Conservation (phyloP, 257 asterid genomes). For the Apocynum venetum region DNA sequence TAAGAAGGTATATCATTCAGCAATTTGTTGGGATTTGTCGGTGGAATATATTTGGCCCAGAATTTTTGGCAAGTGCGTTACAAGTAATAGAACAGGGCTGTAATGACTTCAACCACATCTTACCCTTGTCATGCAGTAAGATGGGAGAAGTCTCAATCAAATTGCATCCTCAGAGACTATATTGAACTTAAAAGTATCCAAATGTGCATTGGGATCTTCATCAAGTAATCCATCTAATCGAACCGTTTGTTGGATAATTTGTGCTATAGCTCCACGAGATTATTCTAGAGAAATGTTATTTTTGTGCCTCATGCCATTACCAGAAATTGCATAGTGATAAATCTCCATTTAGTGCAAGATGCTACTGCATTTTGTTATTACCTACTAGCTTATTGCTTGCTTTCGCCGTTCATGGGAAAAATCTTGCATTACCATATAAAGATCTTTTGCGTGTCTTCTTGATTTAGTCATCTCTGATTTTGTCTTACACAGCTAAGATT, state of each 20-base stretch:
- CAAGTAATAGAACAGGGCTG: not conserved
- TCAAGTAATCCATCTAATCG: not conserved
- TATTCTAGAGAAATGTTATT: not conserved
- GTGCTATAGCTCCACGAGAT: too few species aligned
- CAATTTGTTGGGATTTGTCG: not conserved
- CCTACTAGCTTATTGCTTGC: not conserved
- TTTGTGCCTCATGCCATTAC: not conserved
- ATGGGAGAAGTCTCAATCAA: not conserved
- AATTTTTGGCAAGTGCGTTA: not conserved
- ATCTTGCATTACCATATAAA: not conserved
- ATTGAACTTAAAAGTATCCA: too few species aligned
- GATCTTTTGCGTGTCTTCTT: not conserved
- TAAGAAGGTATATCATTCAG: too few species aligned
- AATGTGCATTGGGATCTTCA: too few species aligned
- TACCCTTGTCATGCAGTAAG: not conserved
- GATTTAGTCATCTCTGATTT: not conserved
- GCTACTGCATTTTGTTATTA: not conserved
- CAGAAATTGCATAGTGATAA: not conserved
- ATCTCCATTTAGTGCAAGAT: not conserved
- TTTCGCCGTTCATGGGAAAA: not conserved
- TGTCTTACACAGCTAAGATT: not conserved
- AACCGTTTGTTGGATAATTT: not conserved
- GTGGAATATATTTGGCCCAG: not conserved
- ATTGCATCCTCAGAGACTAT: not conserved
- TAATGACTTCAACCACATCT: not conserved